A percentile compares a stretch with the other conserved stretches of the same genome.
Evolutionary conservation across 306 rosid genomes (phyloP).

Genomic region (Spatholobus suberectus): DNA sequence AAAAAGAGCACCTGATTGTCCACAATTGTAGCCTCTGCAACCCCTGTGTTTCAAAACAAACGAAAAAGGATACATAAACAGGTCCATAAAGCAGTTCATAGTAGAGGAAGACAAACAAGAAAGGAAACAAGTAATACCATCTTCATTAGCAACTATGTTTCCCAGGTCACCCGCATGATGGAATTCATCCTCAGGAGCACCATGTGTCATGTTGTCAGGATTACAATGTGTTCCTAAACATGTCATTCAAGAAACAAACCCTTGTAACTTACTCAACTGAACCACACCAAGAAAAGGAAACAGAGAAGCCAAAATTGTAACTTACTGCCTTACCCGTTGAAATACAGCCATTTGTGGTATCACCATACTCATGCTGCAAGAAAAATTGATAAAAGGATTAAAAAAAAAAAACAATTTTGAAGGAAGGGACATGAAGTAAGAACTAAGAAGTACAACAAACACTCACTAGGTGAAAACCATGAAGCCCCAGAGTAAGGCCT

Average conservation of each 20-base stretch:
- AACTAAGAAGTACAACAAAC: slow-evolving; percentile 24
- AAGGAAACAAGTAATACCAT: slow-evolving; percentile 53
- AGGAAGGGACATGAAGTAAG: slow-evolving; percentile 8
- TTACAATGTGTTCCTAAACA: slow-evolving; percentile 88
- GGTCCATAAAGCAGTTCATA: background rate
- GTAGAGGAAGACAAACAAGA: background rate
- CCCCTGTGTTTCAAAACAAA: slow-evolving; percentile 53
- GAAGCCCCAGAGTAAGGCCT: slow-evolving; percentile 88
- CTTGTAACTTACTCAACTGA: slow-evolving; percentile 3
- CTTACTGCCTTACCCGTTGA: slow-evolving; percentile 66
- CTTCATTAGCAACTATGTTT: slow-evolving; percentile 85
- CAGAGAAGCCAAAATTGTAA: slow-evolving; percentile 9
- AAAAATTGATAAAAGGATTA: background rate
- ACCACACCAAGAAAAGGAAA: slow-evolving; percentile 7
- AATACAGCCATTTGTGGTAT: slow-evolving; percentile 97
- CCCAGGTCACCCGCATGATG: slow-evolving; percentile 99
- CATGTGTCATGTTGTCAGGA: slow-evolving; percentile 73
- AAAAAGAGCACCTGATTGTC: slow-evolving; percentile 74
- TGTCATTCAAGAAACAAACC: slow-evolving; percentile 30
- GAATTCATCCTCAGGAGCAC: slow-evolving; percentile 89
- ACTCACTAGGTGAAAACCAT: slow-evolving; percentile 92
- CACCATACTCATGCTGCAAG: slow-evolving; percentile 90
- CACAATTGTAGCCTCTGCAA: slow-evolving; percentile 78
- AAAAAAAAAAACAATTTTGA: background rate
- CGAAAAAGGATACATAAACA: slow-evolving; percentile 16